These are phyloP conservation scores for Trichosporon faecale DNA, from an alignment of 1,284 basidiomycete species.

Conservation along the genomic window DNA sequence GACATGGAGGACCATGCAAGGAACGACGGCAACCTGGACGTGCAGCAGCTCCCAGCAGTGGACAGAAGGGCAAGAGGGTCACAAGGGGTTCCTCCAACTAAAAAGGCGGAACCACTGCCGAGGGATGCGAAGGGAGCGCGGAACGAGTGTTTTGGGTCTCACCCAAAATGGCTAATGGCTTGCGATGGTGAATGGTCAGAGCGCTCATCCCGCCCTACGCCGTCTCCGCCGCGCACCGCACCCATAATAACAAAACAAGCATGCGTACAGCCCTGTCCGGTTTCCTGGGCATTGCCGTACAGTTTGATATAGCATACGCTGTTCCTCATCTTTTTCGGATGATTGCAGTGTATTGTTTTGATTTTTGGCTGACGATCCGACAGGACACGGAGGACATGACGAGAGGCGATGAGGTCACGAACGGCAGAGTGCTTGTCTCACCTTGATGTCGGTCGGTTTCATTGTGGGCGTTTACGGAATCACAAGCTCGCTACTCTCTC, in stretches of 20 bases:
- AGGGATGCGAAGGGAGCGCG: background rate
- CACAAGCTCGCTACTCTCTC: background rate
- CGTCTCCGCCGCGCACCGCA: background rate
- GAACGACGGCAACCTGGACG: background rate
- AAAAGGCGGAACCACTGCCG: background rate
- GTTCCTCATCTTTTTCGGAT: background rate
- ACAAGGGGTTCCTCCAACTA: background rate
- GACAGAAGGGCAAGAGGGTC: background rate
- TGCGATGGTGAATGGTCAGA: background rate
- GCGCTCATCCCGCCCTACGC: background rate
- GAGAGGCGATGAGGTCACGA: background rate
- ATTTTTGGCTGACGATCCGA: background rate
- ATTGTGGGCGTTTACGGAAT: background rate
- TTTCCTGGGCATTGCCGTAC: background rate
- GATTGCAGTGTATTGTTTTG: background rate
- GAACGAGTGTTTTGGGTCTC: background rate
- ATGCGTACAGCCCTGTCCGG: background rate
- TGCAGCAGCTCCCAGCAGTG: background rate
- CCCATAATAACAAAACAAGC: background rate
- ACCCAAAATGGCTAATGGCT: constrained; percentile 5
- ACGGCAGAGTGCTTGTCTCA: background rate
- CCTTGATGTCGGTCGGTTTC: background rate
- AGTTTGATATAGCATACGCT: background rate
- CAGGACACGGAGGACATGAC: background rate
- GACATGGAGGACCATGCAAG: background rate